phyloP scores from a whole-genome alignment of 192 early-diverging fungal species.

The Jimgerdemannia lactiflua region DNA sequence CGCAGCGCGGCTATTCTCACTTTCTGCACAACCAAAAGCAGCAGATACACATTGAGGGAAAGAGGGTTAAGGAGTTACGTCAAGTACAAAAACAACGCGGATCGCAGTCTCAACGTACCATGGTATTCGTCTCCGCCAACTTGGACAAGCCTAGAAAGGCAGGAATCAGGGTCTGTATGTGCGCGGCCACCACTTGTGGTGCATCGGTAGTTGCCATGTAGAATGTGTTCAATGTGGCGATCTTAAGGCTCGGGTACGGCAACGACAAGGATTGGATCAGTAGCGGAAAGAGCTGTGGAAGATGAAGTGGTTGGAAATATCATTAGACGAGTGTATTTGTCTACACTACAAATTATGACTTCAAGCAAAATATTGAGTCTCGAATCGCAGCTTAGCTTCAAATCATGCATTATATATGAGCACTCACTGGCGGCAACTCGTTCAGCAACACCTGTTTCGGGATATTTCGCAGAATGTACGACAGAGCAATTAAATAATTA shows the following conservation, averaged over 20 bases:
- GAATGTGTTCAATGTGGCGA: conserved; percentile 76
- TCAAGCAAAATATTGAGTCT: no score
- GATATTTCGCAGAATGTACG: conserved; percentile 76
- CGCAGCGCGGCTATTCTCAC: conserved; percentile 67
- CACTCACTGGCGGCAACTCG: conserved; percentile 67
- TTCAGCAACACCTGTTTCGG: conserved; percentile 81
- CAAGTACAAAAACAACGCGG: background rate
- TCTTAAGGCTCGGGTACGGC: conserved; percentile 62
- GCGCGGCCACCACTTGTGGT: conserved; percentile 58
- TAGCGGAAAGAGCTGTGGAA: conserved; percentile 67
- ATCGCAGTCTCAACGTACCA: conserved; percentile 11
- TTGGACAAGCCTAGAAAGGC: conserved; percentile 35
- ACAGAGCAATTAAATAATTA: conserved; percentile 78
- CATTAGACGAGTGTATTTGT: no score
- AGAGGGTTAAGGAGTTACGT: conserved; percentile 12
- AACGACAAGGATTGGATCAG: conserved; percentile 71
- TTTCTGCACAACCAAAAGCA: conserved; percentile 33
- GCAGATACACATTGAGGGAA: conserved; percentile 23
- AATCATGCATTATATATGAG: background rate
- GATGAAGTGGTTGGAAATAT: no score
- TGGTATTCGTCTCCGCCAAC: conserved; percentile 30
- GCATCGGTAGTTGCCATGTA: conserved; percentile 69
- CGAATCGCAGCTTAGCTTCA: no score
- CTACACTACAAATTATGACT: no score
- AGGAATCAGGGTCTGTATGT: conserved; percentile 42